phyloP scores from a whole-genome alignment of 208 protist genomes.

The Acanthamoeba royreba region DNA sequence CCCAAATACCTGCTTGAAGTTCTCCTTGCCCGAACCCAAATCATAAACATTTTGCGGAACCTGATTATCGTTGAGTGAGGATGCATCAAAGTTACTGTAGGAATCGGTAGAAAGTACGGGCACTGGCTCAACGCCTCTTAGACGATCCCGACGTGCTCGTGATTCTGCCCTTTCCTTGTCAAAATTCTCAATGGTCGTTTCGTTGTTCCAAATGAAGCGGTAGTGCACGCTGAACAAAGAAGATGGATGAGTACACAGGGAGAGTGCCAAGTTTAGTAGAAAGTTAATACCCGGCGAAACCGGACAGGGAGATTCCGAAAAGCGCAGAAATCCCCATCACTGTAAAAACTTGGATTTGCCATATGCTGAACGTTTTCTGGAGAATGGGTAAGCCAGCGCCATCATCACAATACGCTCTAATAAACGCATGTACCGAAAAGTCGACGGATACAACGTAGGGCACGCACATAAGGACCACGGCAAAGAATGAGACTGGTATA shows the following conservation, averaged over 20 bases:
- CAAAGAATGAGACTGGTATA: background rate
- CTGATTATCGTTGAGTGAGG: background rate
- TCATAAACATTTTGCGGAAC: background rate
- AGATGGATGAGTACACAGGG: background rate
- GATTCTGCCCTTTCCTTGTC: background rate
- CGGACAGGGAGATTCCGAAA: conserved; percentile 11
- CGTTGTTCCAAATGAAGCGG: background rate
- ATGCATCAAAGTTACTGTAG: background rate
- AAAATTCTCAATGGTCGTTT: conserved; percentile 44
- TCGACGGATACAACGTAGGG: background rate
- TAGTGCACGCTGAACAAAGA: background rate
- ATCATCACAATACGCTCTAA: background rate
- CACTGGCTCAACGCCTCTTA: too few relatives aligned
- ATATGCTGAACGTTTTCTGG: conserved; percentile 24
- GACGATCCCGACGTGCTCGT: too few relatives aligned
- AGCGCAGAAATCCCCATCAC: conserved; percentile 18
- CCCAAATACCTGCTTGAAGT: conserved; percentile 47
- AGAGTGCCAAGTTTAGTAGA: background rate
- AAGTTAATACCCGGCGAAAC: background rate
- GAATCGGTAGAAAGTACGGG: background rate
- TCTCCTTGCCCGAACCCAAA: background rate
- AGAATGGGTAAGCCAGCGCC: background rate
- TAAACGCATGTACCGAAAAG: background rate
- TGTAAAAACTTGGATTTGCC: conserved; percentile 32
- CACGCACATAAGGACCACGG: background rate